A percentile compares a stretch with the other conserved stretches of the same genome.
Evolutionary conservation across 225 moss, liverwort and hornwort species (phyloP).

Genomic region (Thuidium tamariscinum): DNA sequence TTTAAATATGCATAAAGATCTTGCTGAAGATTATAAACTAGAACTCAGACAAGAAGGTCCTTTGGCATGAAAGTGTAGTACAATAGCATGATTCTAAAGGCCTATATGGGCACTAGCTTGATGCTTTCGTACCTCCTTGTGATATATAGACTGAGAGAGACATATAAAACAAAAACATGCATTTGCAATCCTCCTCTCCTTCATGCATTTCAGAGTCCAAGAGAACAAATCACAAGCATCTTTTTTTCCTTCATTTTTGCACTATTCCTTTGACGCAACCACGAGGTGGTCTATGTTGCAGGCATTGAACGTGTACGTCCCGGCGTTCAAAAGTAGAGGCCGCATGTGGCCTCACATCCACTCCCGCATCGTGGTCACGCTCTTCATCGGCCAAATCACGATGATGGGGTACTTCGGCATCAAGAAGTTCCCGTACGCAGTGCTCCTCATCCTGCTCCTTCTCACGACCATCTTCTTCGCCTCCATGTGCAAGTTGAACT

Average conservation of each 20-base stretch:
- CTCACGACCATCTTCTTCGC: slow-evolving; percentile 30
- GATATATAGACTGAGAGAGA: neutral
- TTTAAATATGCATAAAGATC: too few species aligned
- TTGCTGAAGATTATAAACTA: neutral
- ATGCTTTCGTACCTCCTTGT: neutral
- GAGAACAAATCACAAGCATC: neutral
- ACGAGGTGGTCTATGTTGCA: neutral
- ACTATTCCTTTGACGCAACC: neutral
- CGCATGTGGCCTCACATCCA: slow-evolving; percentile 65
- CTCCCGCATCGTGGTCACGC: slow-evolving; percentile 19
- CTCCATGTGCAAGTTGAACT: slow-evolving; percentile 43
- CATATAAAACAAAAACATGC: neutral
- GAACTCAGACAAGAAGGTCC: neutral
- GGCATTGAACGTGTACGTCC: too few species aligned
- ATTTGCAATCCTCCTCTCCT: neutral
- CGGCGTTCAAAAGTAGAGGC: slow-evolving; percentile 39
- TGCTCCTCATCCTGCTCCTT: slow-evolving; percentile 33
- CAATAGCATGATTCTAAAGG: neutral
- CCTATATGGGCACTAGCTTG: neutral
- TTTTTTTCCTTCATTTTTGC: neutral
- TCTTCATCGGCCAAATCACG: slow-evolving; percentile 49
- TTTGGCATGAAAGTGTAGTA: neutral
- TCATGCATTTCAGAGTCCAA: neutral
- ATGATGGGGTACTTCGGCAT: slow-evolving; percentile 56
- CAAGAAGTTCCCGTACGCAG: slow-evolving; percentile 41